A percentile compares a stretch with the other conserved stretches of the same genome.
phyloP scores from a whole-genome alignment of 148 eudicot genomes.

The Agrostemma githago region DNA sequence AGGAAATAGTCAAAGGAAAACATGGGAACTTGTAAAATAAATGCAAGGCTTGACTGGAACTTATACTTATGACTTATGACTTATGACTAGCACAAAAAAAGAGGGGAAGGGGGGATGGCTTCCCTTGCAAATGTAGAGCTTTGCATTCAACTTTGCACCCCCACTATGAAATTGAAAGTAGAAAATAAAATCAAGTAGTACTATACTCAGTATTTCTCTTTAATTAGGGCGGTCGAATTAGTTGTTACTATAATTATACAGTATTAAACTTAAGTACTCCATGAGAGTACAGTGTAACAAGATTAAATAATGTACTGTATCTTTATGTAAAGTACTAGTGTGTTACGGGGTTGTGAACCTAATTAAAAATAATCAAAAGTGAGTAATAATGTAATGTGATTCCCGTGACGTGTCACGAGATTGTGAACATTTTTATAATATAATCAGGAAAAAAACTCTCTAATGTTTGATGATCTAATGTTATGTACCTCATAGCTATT shows the following conservation, averaged over 20 bases:
- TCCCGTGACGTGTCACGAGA: too few relatives aligned
- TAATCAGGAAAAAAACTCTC: not conserved
- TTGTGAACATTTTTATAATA: too few relatives aligned
- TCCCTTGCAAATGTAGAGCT: not conserved
- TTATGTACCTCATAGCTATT: not conserved
- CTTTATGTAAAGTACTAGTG: not conserved
- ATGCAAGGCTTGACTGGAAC: not conserved
- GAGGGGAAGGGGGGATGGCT: not conserved
- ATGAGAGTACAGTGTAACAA: not conserved
- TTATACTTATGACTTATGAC: not conserved
- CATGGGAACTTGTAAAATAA: conserved; percentile 1
- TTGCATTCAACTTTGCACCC: too few relatives aligned
- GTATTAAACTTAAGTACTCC: not conserved
- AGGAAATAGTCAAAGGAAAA: not conserved
- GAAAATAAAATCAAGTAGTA: too few relatives aligned
- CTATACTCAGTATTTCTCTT: not conserved
- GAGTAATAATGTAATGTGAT: too few relatives aligned
- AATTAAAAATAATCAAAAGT: too few relatives aligned
- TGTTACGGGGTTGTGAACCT: too few relatives aligned
- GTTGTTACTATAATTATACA: not conserved
- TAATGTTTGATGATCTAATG: not conserved
- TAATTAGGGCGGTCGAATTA: not conserved
- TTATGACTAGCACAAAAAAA: not conserved
- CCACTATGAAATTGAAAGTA: too few relatives aligned
- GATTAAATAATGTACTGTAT: too few relatives aligned